phyloP scores from a whole-genome alignment of 176 grass and related monocot genomes.

The Musa itinerans region DNA sequence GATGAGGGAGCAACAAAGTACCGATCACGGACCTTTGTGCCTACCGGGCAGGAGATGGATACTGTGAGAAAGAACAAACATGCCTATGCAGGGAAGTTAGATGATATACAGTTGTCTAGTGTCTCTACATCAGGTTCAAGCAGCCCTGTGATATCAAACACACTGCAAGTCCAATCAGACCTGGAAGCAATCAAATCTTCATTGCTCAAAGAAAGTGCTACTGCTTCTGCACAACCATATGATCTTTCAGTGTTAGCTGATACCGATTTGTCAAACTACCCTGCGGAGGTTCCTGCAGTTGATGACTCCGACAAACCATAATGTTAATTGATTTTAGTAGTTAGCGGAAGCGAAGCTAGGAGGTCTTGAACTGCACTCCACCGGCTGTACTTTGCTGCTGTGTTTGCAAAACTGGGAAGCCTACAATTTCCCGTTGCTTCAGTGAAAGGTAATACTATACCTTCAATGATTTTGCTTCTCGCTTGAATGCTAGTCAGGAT shows the following conservation, averaged over 20 bases:
- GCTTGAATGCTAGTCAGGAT: too few relatives aligned
- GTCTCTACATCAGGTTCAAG: constrained; percentile 20
- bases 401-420: neutral
- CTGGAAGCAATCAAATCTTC: constrained; percentile 72
- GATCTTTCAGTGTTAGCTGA: constrained; percentile 44
- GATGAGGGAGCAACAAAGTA: constrained; percentile 54
- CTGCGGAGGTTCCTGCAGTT: constrained; percentile 42
- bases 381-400: neutral
- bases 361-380: neutral
- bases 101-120: constrained; percentile 34
- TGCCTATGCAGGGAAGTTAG: constrained; percentile 18
- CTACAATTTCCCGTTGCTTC: neutral
- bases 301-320: constrained; percentile 41
- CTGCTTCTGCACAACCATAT: constrained; percentile 49
- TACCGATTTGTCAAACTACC: constrained; percentile 46
- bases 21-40: constrained; percentile 46
- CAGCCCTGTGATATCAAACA: constrained; percentile 2
- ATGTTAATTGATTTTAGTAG: constrained; percentile 4
- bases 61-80: constrained; percentile 33
- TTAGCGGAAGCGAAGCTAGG: neutral
- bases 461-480: too few relatives aligned
- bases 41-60: constrained; percentile 56
- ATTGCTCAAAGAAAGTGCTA: constrained; percentile 57
- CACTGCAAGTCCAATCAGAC: constrained; percentile 26
- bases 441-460: too few relatives aligned